Conservation (phyloP, 129 eudicot species). For the Chrysanthemum lavandulifolium region DNA sequence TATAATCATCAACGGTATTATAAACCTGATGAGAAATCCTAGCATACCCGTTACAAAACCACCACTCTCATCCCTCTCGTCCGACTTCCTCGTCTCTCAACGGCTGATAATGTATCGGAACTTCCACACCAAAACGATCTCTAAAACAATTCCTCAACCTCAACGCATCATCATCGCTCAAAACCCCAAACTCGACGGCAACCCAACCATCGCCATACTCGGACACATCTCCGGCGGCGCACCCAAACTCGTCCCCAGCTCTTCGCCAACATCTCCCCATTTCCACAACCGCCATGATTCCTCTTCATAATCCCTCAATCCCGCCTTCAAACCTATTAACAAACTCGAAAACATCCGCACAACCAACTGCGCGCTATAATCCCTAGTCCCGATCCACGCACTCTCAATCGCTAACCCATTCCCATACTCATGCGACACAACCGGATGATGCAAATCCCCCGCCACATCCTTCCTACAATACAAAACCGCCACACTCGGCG, state of each 20-base stretch:
- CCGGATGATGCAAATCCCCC: slow-evolving; percentile 71
- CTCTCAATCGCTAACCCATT: slow-evolving; percentile 84
- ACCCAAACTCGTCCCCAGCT: slow-evolving; percentile 81
- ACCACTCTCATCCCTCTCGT: slow-evolving; percentile 28
- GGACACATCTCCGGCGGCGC: slow-evolving; percentile 83
- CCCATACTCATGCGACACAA: slow-evolving; percentile 84
- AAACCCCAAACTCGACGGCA: slow-evolving; percentile 69
- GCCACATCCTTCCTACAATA: slow-evolving; percentile 48
- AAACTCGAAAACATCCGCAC: slow-evolving; percentile 77
- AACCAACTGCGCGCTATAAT: slow-evolving; percentile 76
- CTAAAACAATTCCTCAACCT: slow-evolving; percentile 68
- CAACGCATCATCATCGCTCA: slow-evolving; percentile 55
- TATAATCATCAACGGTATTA: slow-evolving; percentile 69
- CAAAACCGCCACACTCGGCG: slow-evolving; percentile 78
- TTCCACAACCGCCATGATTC: slow-evolving; percentile 72
- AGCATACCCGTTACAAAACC: slow-evolving; percentile 62
- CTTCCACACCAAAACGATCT: slow-evolving; percentile 66
- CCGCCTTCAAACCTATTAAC: slow-evolving; percentile 79
- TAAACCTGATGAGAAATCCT: slow-evolving; percentile 95
- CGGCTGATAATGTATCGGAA: slow-evolving; percentile 68
- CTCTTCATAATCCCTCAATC: slow-evolving; percentile 62
- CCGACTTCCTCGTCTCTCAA: slow-evolving; percentile 47
- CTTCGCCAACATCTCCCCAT: slow-evolving; percentile 76
- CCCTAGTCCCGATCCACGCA: slow-evolving; percentile 94
- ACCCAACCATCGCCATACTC: slow-evolving; percentile 84